Base-by-base conservation (phyloP, 1,139 yeast genomes). In the Scheffersomyces titani region DNA sequence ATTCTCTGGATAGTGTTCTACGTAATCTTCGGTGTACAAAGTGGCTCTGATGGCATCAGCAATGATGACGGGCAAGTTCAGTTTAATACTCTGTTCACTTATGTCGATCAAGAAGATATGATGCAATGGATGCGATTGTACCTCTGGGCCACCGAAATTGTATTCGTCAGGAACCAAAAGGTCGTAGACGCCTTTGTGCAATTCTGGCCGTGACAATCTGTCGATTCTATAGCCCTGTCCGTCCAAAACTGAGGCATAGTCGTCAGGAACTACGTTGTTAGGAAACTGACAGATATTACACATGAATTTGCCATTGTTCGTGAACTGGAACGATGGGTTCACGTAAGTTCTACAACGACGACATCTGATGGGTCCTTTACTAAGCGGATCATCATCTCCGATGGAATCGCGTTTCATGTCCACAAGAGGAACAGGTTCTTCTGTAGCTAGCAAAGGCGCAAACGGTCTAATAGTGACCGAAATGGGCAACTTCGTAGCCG, bases 281-380 rank as follows among this genome's bases (percentile, higher is more conserved):
- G 80, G 74, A 64, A 90, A 90, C 60, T 87, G 88, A 74, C 99
- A 94, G 67, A 94, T 85, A 71, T 94, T 94, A 77, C 99, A 94
- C 24, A 85, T 80, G 72, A 91, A 90, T 59, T 77, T 79, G 50
- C 87, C 85, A 49, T 87, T 88, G 53, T 81, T 83, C 9, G 86
- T 81, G 63, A 89, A 87, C 63, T 86, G 88, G 87, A 90, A 89
- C 19, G 87, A 84, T 2, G 98, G 97, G 69, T 94, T 94, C 63
- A 92, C 81, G 71, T 92, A 94, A 1, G 97, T 84, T 58, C 98
- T 84, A 73, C 99, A 94, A 58, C 99, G 87, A 62, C 86, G 84
- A 73, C 99, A 94, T 65, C 99, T 83, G 46, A 96, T 87, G 0
- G 97, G 97, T 0, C 92, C 91, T 21, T 70, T 68, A 51, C 77